Conservation (phyloP, 441 rosid genomes). For the Aquilaria agallochum region DNA sequence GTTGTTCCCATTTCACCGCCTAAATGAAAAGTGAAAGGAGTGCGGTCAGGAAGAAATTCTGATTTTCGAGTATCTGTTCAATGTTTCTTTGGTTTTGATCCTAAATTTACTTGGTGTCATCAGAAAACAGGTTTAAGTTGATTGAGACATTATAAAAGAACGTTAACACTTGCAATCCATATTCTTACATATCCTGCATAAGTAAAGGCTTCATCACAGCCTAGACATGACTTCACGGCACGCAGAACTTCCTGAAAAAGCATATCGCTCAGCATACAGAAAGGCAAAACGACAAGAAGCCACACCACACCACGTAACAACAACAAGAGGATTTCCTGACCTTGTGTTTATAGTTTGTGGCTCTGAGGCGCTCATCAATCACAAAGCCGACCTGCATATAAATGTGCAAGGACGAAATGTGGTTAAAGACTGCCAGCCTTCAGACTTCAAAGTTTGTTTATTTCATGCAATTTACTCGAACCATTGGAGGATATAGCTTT, state of each 20-base stretch:
- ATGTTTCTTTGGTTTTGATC: neutral
- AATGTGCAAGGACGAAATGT: neutral
- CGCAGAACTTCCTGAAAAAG: slow-evolving; percentile 73
- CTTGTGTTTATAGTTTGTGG: slow-evolving; percentile 81
- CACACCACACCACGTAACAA: neutral
- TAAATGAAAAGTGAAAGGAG: slow-evolving; percentile 14
- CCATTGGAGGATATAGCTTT: too few species aligned
- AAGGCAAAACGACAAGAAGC: neutral
- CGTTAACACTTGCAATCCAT: slow-evolving; percentile 1
- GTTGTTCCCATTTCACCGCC: slow-evolving; percentile 89
- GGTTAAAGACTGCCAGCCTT: slow-evolving; percentile 9
- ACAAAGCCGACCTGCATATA: slow-evolving; percentile 74
- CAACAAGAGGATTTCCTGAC: slow-evolving; percentile 22
- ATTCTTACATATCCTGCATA: slow-evolving; percentile 86
- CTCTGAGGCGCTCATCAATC: slow-evolving; percentile 79
- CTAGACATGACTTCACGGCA: slow-evolving; percentile 59
- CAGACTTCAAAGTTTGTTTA: neutral
- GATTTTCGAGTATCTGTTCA: neutral
- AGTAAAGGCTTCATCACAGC: slow-evolving; percentile 67
- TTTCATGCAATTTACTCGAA: neutral
- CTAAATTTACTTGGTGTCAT: slow-evolving; percentile 1
- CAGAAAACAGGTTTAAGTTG: neutral
- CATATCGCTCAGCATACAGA: neutral
- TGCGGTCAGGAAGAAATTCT: neutral
- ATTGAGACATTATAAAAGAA: neutral